Evolutionary conservation across 2,329 filamentous ascomycete genomes (phyloP).

Genomic region (Hysterium pulicare): DNA sequence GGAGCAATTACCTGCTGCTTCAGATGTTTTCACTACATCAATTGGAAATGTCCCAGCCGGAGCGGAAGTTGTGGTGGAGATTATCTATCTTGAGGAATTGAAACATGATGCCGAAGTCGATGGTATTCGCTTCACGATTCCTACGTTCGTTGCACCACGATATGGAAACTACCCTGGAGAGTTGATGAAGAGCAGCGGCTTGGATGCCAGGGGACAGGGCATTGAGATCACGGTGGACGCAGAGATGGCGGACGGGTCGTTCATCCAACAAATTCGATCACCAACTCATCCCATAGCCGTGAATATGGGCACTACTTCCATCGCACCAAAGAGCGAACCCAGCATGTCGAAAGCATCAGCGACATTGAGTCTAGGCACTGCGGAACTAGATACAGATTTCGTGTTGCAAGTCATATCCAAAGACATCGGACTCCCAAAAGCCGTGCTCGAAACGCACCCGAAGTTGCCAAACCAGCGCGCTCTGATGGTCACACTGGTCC

Average conservation of each 20-base stretch:
- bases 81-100: constrained; percentile 66
- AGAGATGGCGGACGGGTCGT: constrained; percentile 54
- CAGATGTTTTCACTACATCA: constrained; percentile 66
- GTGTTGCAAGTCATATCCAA: constrained; percentile 62
- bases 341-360: constrained; percentile 61
- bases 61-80: constrained; percentile 56
- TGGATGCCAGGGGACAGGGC: constrained; percentile 25
- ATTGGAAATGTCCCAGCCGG: constrained; percentile 65
- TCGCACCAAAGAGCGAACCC: constrained; percentile 45
- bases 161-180: constrained; percentile 54
- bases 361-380: constrained; percentile 51
- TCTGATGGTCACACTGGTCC: constrained; percentile 68
- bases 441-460: constrained; percentile 64
- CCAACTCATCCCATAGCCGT: constrained; percentile 67
- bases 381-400: constrained; percentile 62
- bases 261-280: constrained; percentile 62
- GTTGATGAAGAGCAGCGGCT: constrained; percentile 16
- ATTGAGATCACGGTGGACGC: constrained; percentile 59
- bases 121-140: constrained; percentile 66
- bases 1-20: constrained; percentile 57
- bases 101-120: constrained; percentile 69
- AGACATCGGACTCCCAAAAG: constrained; percentile 58
- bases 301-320: constrained; percentile 58
- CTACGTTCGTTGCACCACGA: constrained; percentile 63
- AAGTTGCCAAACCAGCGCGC: constrained; percentile 60